Evolutionary conservation across 768 basidiomycete species (phyloP), one percentile per base, ranked within the genome.

Genomic region (Guyanaporus albipodus): DNA sequence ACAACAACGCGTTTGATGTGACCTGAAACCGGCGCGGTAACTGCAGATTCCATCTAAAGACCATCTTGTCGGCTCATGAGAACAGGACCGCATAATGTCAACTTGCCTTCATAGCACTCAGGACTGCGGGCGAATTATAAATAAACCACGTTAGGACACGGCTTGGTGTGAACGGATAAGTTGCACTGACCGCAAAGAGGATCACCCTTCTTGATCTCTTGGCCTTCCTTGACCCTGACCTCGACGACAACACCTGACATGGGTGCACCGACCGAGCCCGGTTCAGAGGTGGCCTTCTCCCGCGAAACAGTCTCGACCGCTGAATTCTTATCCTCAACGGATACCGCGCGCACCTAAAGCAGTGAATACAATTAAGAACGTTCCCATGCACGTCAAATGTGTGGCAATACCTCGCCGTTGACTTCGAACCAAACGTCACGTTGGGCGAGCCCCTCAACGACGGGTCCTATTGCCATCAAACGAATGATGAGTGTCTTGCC

Each of bases 161-260:
- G 64, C 55, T 45, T 63, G 42, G 17, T 56, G 48, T 44, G n/a
- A 45, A 43, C 3, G 35, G 18, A 36, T 39, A 46, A 44, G 29
- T 46, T 49, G 45, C 34, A 80, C 85, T 70, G 67, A 88, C 87
- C 83, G 68, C 88, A 88, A 54, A 97, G 73, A 48, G 95, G 93
- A 72, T 99, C 96, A 41, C 96, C 96, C 71, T 93, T 95, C 82
- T 87, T 94, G 68, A 99, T 93, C 63, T 95, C 91, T 48, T 94
- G 87, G 19, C 93, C 93, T 68, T 98, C 96, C 72, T 96, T 95
- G 50, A 97, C 94, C 60, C 95, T 78, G 38, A 99, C 93, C 67
- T 99, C 96, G 15, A 99, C 89, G 44, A 98, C 93, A 40, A 98
- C 95, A 67, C 94, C 96, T 47, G 91, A 91, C 92, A 96, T 95